Percentiles rank a stretch among this genome's conserved stretches.
These are phyloP conservation scores for Pseudogymnoascus sp. DNA, from an alignment of 2,329 filamentous ascomycete species.

Conservation along the genomic window DNA sequence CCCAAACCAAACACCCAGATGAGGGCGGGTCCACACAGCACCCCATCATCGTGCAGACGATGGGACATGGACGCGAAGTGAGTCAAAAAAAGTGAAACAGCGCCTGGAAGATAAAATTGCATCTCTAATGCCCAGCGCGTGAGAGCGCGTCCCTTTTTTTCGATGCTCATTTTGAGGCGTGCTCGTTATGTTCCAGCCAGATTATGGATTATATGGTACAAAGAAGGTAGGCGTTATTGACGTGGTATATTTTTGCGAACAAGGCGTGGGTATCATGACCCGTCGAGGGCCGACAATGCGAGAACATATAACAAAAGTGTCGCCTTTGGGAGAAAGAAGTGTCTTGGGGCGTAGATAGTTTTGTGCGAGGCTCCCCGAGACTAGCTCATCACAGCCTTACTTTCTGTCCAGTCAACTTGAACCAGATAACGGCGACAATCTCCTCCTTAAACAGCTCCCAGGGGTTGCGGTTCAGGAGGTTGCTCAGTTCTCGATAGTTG, in stretches of 20 bases:
- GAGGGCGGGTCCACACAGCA: not conserved
- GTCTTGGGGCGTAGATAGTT: not conserved
- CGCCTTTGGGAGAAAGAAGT: not conserved
- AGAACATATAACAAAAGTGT: constrained; percentile 9
- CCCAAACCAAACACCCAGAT: not conserved
- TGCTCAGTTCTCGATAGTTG: constrained; percentile 84
- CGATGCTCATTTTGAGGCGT: not conserved
- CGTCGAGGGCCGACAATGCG: not conserved
- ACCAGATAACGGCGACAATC: constrained; percentile 51
- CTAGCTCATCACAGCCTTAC: constrained; percentile 21
- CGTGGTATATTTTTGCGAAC: constrained; percentile 4
- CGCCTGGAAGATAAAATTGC: not conserved
- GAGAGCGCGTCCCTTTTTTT: not conserved
- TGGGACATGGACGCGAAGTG: constrained; percentile 2
- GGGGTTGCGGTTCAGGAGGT: constrained; percentile 72
- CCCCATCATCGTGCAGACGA: not conserved
- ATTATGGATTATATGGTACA: constrained; percentile 9
- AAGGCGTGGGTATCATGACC: constrained; percentile 10
- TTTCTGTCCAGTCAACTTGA: constrained; percentile 51
- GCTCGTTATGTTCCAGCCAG: constrained; percentile 2
- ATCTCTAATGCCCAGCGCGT: not conserved
- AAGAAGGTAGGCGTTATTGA: constrained; percentile 9
- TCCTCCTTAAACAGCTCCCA: constrained; percentile 74
- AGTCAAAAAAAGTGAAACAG: not conserved
- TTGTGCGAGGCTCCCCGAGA: not conserved